These are phyloP conservation scores for Amauroascus niger DNA, from an alignment of 2,329 filamentous ascomycete genomes.

Conservation along the genomic window DNA sequence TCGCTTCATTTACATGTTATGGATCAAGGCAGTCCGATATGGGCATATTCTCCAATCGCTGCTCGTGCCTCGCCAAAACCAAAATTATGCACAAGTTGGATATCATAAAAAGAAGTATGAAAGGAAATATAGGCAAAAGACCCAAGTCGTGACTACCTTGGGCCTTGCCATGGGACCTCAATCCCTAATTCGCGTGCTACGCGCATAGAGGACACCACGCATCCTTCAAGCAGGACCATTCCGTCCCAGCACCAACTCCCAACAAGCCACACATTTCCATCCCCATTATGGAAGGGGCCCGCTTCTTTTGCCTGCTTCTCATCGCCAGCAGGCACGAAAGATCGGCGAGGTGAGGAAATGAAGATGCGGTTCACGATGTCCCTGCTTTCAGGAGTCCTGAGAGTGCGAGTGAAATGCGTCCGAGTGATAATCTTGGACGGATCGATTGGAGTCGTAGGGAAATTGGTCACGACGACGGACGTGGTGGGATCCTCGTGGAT, in stretches of 20 bases:
- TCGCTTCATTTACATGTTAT: too few species aligned
- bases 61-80: too few species aligned
- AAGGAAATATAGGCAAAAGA: background rate
- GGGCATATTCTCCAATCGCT: too few species aligned
- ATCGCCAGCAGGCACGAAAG: background rate
- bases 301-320: background rate
- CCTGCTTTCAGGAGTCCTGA: constrained; percentile 44
- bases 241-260: constrained; percentile 58
- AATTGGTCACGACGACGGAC: constrained; percentile 47
- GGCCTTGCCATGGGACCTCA: constrained; percentile 27
- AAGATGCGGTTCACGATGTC: constrained; percentile 42
- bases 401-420: constrained; percentile 44
- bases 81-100: background rate
- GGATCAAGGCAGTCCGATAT: too few species aligned
- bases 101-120: background rate
- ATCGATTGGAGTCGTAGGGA: constrained; percentile 37
- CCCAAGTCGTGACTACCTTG: background rate
- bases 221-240: constrained; percentile 54
- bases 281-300: constrained; percentile 43
- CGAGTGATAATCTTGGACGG: constrained; percentile 36
- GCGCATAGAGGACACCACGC: constrained; percentile 49
- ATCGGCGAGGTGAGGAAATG: constrained; percentile 3
- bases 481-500: constrained; percentile 42
- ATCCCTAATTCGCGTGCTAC: constrained; percentile 47
- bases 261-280: constrained; percentile 46